A percentile compares a stretch with the other conserved stretches of the same genome.
Conservation (phyloP, 1,284 basidiomycete genomes). For the Tremellales sp. region DNA sequence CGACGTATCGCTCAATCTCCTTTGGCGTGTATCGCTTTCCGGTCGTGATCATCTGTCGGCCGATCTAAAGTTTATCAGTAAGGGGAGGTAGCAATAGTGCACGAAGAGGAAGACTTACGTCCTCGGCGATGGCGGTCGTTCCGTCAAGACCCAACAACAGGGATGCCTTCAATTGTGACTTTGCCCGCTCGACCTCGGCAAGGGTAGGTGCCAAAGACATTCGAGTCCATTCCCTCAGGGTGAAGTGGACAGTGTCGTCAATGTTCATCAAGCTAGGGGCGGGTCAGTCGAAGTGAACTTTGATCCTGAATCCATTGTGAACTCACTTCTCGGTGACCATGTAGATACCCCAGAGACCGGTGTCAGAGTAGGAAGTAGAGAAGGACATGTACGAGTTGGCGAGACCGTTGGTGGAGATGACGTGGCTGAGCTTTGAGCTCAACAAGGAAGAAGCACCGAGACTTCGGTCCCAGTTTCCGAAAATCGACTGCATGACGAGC, state of each 20-base stretch:
- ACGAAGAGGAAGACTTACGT: constrained; percentile 48
- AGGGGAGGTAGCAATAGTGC: background rate
- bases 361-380: constrained; percentile 99
- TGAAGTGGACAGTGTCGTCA: constrained; percentile 93
- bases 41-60: constrained; percentile 90
- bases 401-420: constrained; percentile 89
- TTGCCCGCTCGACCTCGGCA: constrained; percentile 91
- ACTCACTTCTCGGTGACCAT: constrained; percentile 81
- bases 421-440: constrained; percentile 86
- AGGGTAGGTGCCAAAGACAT: constrained; percentile 84
- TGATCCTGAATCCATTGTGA: background rate
- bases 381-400: constrained; percentile 99
- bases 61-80: constrained; percentile 55
- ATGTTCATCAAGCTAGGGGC: constrained; percentile 63
- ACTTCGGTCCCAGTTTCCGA: constrained; percentile 99
- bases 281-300: background rate
- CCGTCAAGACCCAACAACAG: constrained; percentile 89
- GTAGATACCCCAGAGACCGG: constrained; percentile 99
- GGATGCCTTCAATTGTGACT: constrained; percentile 95
- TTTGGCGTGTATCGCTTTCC: constrained; percentile 84
- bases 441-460: constrained; percentile 86
- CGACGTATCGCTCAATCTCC: constrained; percentile 90
- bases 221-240: constrained; percentile 92
- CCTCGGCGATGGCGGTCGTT: constrained; percentile 93
- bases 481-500: constrained; percentile 97